Evolutionary conservation across 164 flowering plant genomes (phyloP), one percentile per base, ranked within the genome.

Genomic region (Vitis rupestris): DNA sequence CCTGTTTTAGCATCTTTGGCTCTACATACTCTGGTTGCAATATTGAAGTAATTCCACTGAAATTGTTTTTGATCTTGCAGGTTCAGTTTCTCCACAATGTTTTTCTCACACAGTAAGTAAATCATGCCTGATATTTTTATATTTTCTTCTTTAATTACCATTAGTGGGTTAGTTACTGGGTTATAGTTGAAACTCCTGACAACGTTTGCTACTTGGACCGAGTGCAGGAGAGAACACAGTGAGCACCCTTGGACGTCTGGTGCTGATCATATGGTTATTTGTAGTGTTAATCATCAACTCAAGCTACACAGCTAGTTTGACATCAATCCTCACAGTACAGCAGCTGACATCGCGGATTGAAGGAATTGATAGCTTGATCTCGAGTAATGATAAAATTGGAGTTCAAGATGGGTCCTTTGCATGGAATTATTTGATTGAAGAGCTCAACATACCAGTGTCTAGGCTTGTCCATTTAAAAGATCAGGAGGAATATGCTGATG

Each of bases 81-180:
- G 97, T 94, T 94, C 79, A 88, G 97, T 76, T 87, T 94, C 82
- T 94, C 97, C 65, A 94, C 99, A 8, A 86, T 94, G 94, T 94
- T 94, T 75, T 92, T 94, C 62, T 74, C 98, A 0, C 98, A 94
- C 81, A 86, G 98, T 92, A 76, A 72, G 98, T 84, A 55, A 17
- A 53, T 54, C 13, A 6, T 57, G 29, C 61, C 55, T 59, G 15
- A 61, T 75, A 37, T 37, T 37, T 29, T 63, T 27, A n/a, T 17
- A 2, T 9, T 3, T 31, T 10, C 2, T 63, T 47, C 63, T 49
- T 23, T 49, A 9, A 11, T 64, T 58, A 53, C 48, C 3, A 19
- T 37, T 13, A 11, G n/a, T 3, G 29, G 23, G 4, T 29, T 4
- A 15, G 37, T 56, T 69, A 14, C 16, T 37, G 19, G 27, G 29